Percentiles rank a stretch among this genome's conserved stretches.
Conservation (phyloP, 352 stramenopile species). For the Aphanomyces astaci region DNA sequence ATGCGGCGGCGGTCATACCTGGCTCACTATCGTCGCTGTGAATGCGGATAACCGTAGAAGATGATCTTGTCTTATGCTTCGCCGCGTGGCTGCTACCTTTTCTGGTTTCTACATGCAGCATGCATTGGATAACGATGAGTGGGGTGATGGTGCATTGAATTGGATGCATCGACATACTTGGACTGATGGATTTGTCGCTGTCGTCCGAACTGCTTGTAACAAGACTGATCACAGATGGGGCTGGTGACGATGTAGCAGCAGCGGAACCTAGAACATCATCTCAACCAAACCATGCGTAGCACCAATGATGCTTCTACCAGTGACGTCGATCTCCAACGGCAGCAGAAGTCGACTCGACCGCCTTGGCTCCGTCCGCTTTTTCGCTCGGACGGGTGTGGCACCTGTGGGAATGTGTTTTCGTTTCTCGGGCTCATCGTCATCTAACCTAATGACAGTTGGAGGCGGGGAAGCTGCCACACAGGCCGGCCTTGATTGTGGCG, state of each 20-base stretch:
- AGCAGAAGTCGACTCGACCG: neutral
- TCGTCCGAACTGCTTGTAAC: conserved; percentile 1
- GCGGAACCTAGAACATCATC: neutral
- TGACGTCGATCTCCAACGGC: conserved; percentile 8
- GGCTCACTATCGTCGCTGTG: neutral
- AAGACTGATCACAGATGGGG: neutral
- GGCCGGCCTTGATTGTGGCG: too few relatives aligned
- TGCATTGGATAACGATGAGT: too few relatives aligned
- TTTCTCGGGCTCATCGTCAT: neutral
- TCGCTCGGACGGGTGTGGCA: conserved; percentile 9
- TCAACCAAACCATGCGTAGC: neutral
- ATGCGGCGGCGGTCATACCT: neutral
- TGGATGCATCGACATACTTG: neutral
- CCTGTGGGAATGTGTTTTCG: conserved; percentile 14
- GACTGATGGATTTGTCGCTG: conserved; percentile 7
- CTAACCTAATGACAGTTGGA: neutral
- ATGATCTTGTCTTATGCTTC: neutral
- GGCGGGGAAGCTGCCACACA: neutral
- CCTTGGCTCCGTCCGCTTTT: neutral
- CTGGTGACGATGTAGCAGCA: neutral
- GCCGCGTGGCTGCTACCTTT: neutral
- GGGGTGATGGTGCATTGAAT: too few relatives aligned
- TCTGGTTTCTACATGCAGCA: neutral
- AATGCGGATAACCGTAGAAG: neutral
- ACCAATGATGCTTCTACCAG: neutral